phyloP scores from a whole-genome alignment of 176 grass and related monocot species.

The Carex kokanica region DNA sequence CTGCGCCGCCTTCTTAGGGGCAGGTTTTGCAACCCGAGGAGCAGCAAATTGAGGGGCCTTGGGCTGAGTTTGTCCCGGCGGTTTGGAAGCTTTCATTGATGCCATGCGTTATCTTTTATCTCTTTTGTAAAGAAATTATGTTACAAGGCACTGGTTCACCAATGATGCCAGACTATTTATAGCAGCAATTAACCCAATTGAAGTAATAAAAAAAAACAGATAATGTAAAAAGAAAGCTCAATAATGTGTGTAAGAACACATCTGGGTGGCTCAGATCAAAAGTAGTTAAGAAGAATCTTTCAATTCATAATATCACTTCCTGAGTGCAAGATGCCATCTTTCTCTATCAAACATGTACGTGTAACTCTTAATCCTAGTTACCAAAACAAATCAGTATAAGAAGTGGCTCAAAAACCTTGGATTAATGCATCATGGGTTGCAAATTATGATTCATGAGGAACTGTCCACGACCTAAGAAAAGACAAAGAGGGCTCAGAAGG shows the following conservation, averaged over 20 bases:
- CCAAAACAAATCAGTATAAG: constrained; percentile 23
- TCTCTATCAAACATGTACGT: neutral
- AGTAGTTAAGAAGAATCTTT: constrained; percentile 24
- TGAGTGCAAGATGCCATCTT: neutral
- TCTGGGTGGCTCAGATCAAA: constrained; percentile 7
- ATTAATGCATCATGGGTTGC: constrained; percentile 7
- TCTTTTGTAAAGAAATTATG: constrained; percentile 11
- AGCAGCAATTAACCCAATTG: constrained; percentile 4
- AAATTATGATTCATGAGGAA: constrained; percentile 52
- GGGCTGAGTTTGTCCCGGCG: neutral
- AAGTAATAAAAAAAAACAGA: neutral
- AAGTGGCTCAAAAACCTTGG: constrained; percentile 9
- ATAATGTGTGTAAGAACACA: constrained; percentile 9
- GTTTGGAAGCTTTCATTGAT: constrained; percentile 35
- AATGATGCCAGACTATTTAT: constrained; percentile 6
- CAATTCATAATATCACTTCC: constrained; percentile 25
- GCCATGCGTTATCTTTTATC: constrained; percentile 5
- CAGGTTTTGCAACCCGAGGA: constrained; percentile 13
- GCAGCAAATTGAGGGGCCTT: constrained; percentile 3
- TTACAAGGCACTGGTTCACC: constrained; percentile 17
- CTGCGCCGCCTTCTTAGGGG: constrained; percentile 26
- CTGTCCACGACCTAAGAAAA: constrained; percentile 54
- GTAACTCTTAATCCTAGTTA: constrained; percentile 26
- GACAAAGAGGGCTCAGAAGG: constrained; percentile 31
- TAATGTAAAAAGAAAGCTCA: constrained; percentile 9